Evolutionary conservation across 169 alveolate species (phyloP).

Genomic region (Eimeria falciformis): DNA sequence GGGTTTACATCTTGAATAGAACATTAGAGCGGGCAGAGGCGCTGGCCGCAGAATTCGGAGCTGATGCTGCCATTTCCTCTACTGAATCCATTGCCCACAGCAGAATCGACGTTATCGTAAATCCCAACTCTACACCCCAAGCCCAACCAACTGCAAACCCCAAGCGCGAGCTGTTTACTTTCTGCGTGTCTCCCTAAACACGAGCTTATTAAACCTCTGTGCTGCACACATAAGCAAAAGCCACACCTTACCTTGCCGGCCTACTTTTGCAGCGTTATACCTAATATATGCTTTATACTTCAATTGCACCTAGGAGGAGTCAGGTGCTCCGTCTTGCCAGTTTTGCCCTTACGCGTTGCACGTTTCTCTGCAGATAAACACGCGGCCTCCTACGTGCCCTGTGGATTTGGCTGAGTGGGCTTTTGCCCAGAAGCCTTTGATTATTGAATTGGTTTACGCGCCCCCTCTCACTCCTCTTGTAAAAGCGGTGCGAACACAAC

Average conservation of each 20-base stretch:
- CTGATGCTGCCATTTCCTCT: not conserved
- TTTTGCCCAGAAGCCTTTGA: not conserved
- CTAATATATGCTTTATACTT: too few species aligned
- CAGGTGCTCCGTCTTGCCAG: too few species aligned
- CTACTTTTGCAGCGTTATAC: too few species aligned
- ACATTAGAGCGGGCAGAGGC: not conserved
- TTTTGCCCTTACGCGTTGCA: too few species aligned
- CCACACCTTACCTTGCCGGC: too few species aligned
- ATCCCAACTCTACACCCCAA: not conserved
- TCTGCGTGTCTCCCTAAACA: not conserved
- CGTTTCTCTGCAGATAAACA: not conserved
- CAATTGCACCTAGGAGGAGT: too few species aligned
- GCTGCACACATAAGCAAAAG: too few species aligned
- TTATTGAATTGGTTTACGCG: constrained; percentile 12
- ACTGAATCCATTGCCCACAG: not conserved
- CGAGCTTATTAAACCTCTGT: not conserved
- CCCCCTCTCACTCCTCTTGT: constrained; percentile 10
- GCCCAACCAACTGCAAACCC: not conserved
- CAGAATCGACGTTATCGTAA: not conserved
- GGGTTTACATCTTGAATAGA: not conserved
- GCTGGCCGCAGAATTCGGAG: constrained; percentile 5
- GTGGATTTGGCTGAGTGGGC: not conserved
- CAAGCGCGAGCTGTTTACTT: not conserved
- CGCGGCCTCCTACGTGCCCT: not conserved
- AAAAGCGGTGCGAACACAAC: not conserved